Base-by-base conservation (phyloP, 129 eudicot genomes). In the Centrapalus pauciflorus region DNA sequence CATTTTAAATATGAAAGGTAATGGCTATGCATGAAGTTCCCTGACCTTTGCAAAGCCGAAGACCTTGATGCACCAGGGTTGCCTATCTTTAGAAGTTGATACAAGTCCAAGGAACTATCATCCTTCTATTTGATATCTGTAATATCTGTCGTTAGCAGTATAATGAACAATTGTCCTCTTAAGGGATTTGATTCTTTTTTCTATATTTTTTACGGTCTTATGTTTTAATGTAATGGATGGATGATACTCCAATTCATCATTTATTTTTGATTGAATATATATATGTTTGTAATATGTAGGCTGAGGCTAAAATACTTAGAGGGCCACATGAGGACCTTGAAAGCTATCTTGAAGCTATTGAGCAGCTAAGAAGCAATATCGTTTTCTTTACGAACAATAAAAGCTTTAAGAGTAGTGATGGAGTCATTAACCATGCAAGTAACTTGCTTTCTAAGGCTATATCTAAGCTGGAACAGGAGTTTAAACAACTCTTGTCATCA, bases 311-410 rank as follows among this genome's bases (percentile, higher is more conserved):
- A 79, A 85, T 94, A 71, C 85, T 84, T 52, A 94, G 69, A 81
- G 99, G 99, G 70, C 99, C 99, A 57, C 97, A 82, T 57, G 99
- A 94, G 77, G 99, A 89, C 84, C 85, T 94, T 25, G 99, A 94
- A 73, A 89, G 94, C 69, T 94, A 94, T 78, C 87, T 94, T 30
- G 86, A 84, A 77, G 99, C 97, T 28, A 89, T 94, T 51, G 97
- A 84, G 55, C 95, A 89, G 61, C 80, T 94, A 43, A 82, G 97
- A 80, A 67, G 76, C 81, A 89, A 86, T 75, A 86, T 94, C 20
- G 79, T 70, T 1, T 89, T 89, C 75, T 94, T 94, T 55, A 83
- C 84, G 76, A 83, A 81, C 81, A 84, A 87, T 80, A 94, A 89
- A 83, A 84, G 90, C 73, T 94, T 86, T 67, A 94, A 84, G 72